Evolutionary conservation across 2,329 filamentous ascomycete species (phyloP), one percentile per base, ranked within the genome.

Genomic region (Plectosphaerella cucumerina): DNA sequence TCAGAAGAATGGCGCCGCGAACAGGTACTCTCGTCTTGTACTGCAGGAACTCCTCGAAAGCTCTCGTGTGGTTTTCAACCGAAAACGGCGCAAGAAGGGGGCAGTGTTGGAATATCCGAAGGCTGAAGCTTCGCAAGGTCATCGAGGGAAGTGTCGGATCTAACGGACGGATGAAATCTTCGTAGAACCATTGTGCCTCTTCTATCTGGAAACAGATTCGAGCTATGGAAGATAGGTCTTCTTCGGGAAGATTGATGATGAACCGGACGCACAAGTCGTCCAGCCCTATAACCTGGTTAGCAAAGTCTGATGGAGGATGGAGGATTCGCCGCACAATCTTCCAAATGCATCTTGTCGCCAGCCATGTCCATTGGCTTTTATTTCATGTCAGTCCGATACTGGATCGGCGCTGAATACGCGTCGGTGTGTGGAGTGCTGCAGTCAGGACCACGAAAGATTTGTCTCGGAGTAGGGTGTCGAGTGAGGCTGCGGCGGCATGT

Each of bases 181-280:
- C 94, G 82, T 99, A 99, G 72, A 96, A 99, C 94, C 94, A 99
- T 84, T 99, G 95, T 62, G 94, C 94, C 72, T 99, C 95, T 71
- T 99, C 94, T 60, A 99, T 89, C 72, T 97, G 92, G 69, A 99
- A 99, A 73, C 93, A 97, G 71, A 99, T 94, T 65, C 94, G 87
- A 66, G 91, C 90, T 52, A 96, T 89, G 3, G 89, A 91, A 58
- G 86, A 85, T 44, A 97, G 82, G 70, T 99, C 94, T 70, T 94
- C 90, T 58, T 89, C 81, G 44, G 95, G 94, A 55, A 97, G 82
- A 72, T 99, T 97, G 70, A 97, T 90, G 66, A 99, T 93, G 73
- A 99, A 99, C 67, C 95, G 90, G 68, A 96, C 93, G 72, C 91
- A 96, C 53, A 97, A 82, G 73, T 97, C 93, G 85, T 97, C 93